phyloP scores from a whole-genome alignment of 176 grass and related monocot species.

The bread wheat (Triticum aestivum) region IWGSC_CS_RefSeq_v2.1 NC_057797.1:680921706-680922205 shows the following conservation, averaged over 20 bases:
- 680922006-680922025: not conserved
- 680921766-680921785: conserved; percentile 42
- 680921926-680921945: conserved; percentile 46
- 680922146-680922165: not conserved
- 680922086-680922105: not conserved
- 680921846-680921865: conserved; percentile 31
- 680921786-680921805: conserved; percentile 37
- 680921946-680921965: not conserved
- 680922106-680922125: not conserved
- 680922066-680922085: not conserved
- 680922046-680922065: conserved; percentile 24
- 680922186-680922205: too few relatives aligned
- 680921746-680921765: not conserved
- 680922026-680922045: not conserved
- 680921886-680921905: conserved; percentile 34
- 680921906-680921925: conserved; percentile 29
- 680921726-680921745: too few relatives aligned
- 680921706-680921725: not conserved
- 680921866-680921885: conserved; percentile 29
- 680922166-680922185: not conserved
- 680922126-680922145: not conserved
- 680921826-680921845: conserved; percentile 37
- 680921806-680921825: conserved; percentile 35
- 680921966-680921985: not conserved
- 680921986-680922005: not conserved